Evolutionary conservation across 805 yeast genomes (phyloP), one percentile per base, ranked within the genome.

Genomic region (Ogataea glucozyma): DNA sequence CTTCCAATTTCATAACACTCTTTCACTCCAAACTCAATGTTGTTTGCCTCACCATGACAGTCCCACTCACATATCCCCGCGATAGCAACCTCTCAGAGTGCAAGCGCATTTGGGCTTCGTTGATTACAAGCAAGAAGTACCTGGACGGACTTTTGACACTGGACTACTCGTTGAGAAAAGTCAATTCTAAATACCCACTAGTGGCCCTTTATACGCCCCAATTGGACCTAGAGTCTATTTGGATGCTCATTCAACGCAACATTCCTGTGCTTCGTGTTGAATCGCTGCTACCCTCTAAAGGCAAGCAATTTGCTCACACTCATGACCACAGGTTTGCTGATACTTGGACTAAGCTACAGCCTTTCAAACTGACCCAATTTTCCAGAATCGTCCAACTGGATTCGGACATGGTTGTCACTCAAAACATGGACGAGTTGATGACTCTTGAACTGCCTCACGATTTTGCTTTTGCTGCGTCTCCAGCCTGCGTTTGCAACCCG

Each of bases 401-500:
- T 52, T 70, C 77, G 13, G 85, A 79, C 58, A 79, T 80, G 84
- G 62, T 78, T 21, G 79, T 79, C 2, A 43, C 75, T 7, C 62
- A 65, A 42, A 79, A 79, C 52, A 76, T 79, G 79, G 85, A 79
- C 57, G 84, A 78, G 52, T 60, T 79, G 31, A 73, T 79, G 73
- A 73, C 71, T 6, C 37, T 76, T 14, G 67, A 67, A 8, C 56
- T 79, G 36, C 57, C 54, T 3, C 49, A 55, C 8, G 53, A 55
- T 2, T 52, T 55, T 4, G 71, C 65, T 4, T 78, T 79, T 60
- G 85, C 82, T 0, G 82, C 83, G 0, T 57, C 75, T 9, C 79
- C 78, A 49, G 83, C 84, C 3, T 79, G 85, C 58, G 80, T 77
- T 17, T 79, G 85, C 60, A 79, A 79, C 49, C 85, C 85, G 4